A percentile compares a stretch with the other conserved stretches of the same genome.
These are phyloP conservation scores for Nakaseomyces bracarensis DNA, from an alignment of 1,139 yeast genomes.

Conservation along the genomic window DNA sequence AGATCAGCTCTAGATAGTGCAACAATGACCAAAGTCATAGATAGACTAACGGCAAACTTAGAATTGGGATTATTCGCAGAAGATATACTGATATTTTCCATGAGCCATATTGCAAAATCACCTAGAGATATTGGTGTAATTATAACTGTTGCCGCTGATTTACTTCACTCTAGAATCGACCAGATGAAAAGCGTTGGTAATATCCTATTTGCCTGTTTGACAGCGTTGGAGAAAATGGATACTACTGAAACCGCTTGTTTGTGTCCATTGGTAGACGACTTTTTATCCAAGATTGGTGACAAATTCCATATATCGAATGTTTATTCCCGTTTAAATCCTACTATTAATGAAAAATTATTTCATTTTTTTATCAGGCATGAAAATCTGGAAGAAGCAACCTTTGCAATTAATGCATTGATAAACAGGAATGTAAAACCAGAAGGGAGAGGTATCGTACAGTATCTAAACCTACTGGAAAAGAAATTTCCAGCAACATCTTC, in stretches of 20 bases:
- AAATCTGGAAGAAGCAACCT: conserved; percentile 14
- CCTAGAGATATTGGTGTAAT: background rate
- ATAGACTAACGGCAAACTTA: conserved; percentile 10
- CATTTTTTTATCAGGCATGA: conserved; percentile 11
- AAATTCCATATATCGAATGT: conserved; percentile 13
- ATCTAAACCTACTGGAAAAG: conserved; percentile 13
- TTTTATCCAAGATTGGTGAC: background rate
- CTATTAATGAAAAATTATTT: conserved; percentile 12
- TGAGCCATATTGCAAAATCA: background rate
- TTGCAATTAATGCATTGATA: conserved; percentile 12
- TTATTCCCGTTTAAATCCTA: conserved; percentile 12
- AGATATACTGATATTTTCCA: conserved; percentile 9
- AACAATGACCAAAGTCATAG: conserved; percentile 8
- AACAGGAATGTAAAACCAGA: conserved; percentile 12
- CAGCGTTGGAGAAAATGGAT: background rate
- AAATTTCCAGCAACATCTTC: conserved; percentile 11
- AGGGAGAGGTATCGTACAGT: conserved; percentile 11
- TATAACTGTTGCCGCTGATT: background rate
- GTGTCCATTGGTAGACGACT: background rate
- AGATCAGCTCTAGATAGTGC: conserved; percentile 5
- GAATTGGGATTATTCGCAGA: conserved; percentile 14
- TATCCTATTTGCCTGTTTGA: background rate
- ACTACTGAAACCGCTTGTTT: background rate
- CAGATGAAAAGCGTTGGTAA: conserved; percentile 2
- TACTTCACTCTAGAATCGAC: background rate